Evolutionary conservation across 2,329 filamentous ascomycete genomes (phyloP), one percentile per base, ranked within the genome.

Genomic region (Aspergillus uvarum): DNA sequence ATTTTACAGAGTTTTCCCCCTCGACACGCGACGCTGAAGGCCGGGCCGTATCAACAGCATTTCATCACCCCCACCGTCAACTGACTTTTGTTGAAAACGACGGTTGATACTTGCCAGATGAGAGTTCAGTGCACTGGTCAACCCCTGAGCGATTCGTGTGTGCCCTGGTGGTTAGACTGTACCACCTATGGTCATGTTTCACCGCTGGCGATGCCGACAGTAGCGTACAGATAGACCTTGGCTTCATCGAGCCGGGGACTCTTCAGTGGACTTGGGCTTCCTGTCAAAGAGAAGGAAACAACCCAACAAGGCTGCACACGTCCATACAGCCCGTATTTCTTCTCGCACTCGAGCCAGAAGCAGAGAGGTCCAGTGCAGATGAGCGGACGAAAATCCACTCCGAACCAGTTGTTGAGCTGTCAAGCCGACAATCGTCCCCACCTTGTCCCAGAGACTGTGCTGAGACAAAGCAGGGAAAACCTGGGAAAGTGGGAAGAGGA

Each of bases 141-240:
- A n/a, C 32, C 31, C 12, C 42, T 19, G 16, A 19, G 29, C 26
- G 31, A 54, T 16, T 55, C 24, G 24, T 44, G 42, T 55, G 42
- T 55, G 24, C 52, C 38, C 52, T 54, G 38, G 11, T 31, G 29
- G 42, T 47, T 29, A 31, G 47, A 24, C 38, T 47, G 42, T 55
- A 19, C 53, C 26, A 47, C 53, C 53, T 22, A 35, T 32, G 44
- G 42, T 21, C 53, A 47, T 55, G 53, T 55, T 48, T 55, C 53
- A 55, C 26, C n/a, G 42, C 42, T 44, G 38, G 38, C 35, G 19
- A 26, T 29, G 42, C 42, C 53, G 47, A 55, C 42, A 29, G 53
- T 31, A 48, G 44, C 26, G 44, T 29, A 44, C 38, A 19, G 38
- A 44, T 44, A 55, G 53, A 21, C 42, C 26, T 55, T 44, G 51